Base-by-base conservation (phyloP, 2,329 filamentous ascomycete genomes). In the Cryphonectria radicalis region DNA sequence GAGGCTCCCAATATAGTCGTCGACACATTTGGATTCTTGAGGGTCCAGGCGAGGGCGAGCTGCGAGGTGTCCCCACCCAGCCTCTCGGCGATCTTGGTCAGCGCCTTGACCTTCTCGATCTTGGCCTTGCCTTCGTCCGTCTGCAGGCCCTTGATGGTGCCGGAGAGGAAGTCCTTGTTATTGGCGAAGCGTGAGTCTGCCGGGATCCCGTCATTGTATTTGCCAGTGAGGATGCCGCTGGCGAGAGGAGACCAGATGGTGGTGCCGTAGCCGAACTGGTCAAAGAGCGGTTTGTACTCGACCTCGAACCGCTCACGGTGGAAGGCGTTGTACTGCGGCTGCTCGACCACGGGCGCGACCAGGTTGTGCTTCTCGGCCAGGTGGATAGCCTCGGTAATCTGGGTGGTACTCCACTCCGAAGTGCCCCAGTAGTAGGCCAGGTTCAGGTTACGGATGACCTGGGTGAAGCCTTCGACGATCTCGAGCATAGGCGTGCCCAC, bases 151-250 rank as follows among this genome's bases (percentile, higher is more conserved):
- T 84, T 84, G 75, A 88, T 79, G 5, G 84, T 84, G 77, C 81
- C 79, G 75, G 83, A 83, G 79, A 89, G 88, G 77, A 87, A 85
- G 25, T 80, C 81, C 77, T 84, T 81, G 82, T 88, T 87, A 14
- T 84, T 87, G 69, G 86, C 86, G 75, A 89, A 89, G 50, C 89
- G 87, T 55, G 87, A 90, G 76, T 85, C 88, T 75, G 88, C 84
- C 22, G 88, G 87, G 69, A 90, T 87, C 68, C 88, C 88, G 73
- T 89, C 84, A 79, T 90, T 89, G 83, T 91, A 90, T 80, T 90
- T 91, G 76, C 88, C 88, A 10, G 87, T 90, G 68, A 91, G 78
- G 55, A 90, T 79, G 70, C 88, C 88, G 42, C 82, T 86, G 63
- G 85, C 86, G 13, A 89, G 82, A 28, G 88, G 87, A 32, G 81